These are phyloP conservation scores for Hypoxylon sp. DNA, from an alignment of 2,329 filamentous ascomycete genomes.

Conservation along the genomic window DNA sequence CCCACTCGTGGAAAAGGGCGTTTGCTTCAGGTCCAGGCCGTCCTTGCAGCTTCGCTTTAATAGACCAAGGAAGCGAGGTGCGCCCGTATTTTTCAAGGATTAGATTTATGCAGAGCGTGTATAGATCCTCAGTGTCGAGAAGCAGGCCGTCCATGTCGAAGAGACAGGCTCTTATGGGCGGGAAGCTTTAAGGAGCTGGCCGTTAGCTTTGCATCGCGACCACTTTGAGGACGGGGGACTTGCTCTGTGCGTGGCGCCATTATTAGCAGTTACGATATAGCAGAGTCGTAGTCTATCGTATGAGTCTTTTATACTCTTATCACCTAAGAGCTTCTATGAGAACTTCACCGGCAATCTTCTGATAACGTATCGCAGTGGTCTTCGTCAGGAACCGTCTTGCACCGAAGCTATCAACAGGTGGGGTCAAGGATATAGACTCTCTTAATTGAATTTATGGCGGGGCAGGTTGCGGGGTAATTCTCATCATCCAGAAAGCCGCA, in stretches of 20 bases:
- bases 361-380: background rate
- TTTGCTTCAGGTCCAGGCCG: slow-evolving; percentile 69
- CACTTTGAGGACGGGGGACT: slow-evolving; percentile 42
- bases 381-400: background rate
- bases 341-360: background rate
- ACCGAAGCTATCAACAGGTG: slow-evolving; percentile 6
- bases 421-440: slow-evolving; percentile 9
- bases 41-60: slow-evolving; percentile 88
- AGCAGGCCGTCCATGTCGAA: slow-evolving; percentile 99
- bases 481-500: background rate
- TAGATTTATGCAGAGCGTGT: slow-evolving; percentile 86
- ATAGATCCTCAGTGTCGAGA: slow-evolving; percentile 92
- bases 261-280: slow-evolving; percentile 18
- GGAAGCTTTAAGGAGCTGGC: slow-evolving; percentile 69
- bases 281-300: background rate
- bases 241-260: slow-evolving; percentile 65
- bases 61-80: slow-evolving; percentile 86
- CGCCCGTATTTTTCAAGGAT: slow-evolving; percentile 82
- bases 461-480: slow-evolving; percentile 33
- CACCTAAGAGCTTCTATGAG: background rate
- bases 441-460: slow-evolving; percentile 42
- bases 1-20: slow-evolving; percentile 80
- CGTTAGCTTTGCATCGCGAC: slow-evolving; percentile 42
- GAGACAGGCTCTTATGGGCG: slow-evolving; percentile 88
- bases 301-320: background rate